Evolutionary conservation across 257 asterid species (phyloP).

Genomic region (Ilex asprella): DNA sequence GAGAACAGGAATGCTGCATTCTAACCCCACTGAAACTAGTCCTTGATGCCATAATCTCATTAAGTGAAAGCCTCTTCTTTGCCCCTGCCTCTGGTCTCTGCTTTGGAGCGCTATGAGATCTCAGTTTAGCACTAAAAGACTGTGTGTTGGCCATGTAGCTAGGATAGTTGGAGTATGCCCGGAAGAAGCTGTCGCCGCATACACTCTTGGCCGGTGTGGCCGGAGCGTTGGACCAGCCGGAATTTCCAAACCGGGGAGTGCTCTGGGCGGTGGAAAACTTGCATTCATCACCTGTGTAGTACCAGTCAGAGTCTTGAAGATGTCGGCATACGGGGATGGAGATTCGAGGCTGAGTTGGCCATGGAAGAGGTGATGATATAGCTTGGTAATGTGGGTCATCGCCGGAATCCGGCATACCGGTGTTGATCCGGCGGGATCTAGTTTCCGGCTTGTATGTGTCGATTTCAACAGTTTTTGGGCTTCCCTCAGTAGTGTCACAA

Average conservation of each 20-base stretch:
- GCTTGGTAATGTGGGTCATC: slow-evolving; percentile 55
- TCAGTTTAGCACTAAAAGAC: slow-evolving; percentile 60
- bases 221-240: slow-evolving; percentile 34
- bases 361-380: slow-evolving; percentile 48
- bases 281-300: slow-evolving; percentile 35
- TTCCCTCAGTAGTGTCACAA: slow-evolving; percentile 56
- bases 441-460: slow-evolving; percentile 67
- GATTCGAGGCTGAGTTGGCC: slow-evolving; percentile 41
- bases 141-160: slow-evolving; percentile 79
- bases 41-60: slow-evolving; percentile 77
- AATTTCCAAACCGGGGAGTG: slow-evolving; percentile 54
- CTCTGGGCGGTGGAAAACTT: slow-evolving; percentile 64
- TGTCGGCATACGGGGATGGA: slow-evolving; percentile 56
- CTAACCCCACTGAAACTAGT: slow-evolving; percentile 85
- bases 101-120: slow-evolving; percentile 80
- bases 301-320: slow-evolving; percentile 61
- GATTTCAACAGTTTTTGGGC: slow-evolving; percentile 84
- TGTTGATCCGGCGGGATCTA: slow-evolving; percentile 49
- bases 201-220: slow-evolving; percentile 66
- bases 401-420: slow-evolving; percentile 39
- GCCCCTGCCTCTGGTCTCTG: slow-evolving; percentile 60
- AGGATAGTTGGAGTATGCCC: slow-evolving; percentile 58
- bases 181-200: slow-evolving; percentile 54
- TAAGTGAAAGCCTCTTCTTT: slow-evolving; percentile 57
- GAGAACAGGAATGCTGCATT: slow-evolving; percentile 61